phyloP scores from a whole-genome alignment of 2,329 filamentous ascomycete genomes.

The Chrysoporthe austroafricana region DNA sequence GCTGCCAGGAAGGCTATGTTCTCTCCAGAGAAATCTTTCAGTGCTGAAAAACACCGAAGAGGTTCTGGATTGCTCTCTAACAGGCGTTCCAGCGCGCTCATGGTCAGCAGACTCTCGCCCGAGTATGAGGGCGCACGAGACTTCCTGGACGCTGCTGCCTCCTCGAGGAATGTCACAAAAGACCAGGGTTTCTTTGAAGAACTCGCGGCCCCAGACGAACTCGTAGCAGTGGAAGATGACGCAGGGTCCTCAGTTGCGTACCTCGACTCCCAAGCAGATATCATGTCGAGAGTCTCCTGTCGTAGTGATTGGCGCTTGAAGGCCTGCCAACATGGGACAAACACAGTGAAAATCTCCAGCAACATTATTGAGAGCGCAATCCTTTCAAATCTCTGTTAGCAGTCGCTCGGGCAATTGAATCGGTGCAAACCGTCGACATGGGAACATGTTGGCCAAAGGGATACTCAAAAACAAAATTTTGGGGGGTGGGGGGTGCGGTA shows the following conservation, averaged over 20 bases:
- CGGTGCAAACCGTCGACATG: background rate
- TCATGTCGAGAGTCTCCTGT: slow-evolving; percentile 53
- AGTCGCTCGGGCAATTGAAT: slow-evolving; percentile 33
- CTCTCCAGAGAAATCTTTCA: slow-evolving; percentile 70
- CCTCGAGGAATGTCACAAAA: slow-evolving; percentile 34
- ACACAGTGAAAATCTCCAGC: slow-evolving; percentile 66
- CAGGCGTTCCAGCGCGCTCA: slow-evolving; percentile 65
- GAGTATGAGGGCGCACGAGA: slow-evolving; percentile 30
- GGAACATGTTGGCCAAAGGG: background rate
- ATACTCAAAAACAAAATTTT: too few species aligned
- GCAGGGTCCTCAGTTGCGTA: slow-evolving; percentile 34
- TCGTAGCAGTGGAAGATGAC: slow-evolving; percentile 29
- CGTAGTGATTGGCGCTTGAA: slow-evolving; percentile 48
- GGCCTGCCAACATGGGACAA: slow-evolving; percentile 65
- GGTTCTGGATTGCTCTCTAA: slow-evolving; percentile 62
- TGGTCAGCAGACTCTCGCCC: slow-evolving; percentile 56
- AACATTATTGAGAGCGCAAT: slow-evolving; percentile 64
- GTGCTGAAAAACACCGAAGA: slow-evolving; percentile 66
- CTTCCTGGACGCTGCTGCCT: slow-evolving; percentile 35
- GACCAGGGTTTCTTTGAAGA: slow-evolving; percentile 38
- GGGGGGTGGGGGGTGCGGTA: slow-evolving; percentile 9
- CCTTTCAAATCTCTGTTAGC: slow-evolving; percentile 37
- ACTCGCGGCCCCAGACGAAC: slow-evolving; percentile 37
- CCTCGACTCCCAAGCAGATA: slow-evolving; percentile 52
- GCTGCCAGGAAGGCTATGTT: slow-evolving; percentile 69